Percentiles rank a stretch among this genome's conserved stretches.
phyloP scores from a whole-genome alignment of 2,329 filamentous ascomycete species.

The Colletotrichum godetiae region DNA sequence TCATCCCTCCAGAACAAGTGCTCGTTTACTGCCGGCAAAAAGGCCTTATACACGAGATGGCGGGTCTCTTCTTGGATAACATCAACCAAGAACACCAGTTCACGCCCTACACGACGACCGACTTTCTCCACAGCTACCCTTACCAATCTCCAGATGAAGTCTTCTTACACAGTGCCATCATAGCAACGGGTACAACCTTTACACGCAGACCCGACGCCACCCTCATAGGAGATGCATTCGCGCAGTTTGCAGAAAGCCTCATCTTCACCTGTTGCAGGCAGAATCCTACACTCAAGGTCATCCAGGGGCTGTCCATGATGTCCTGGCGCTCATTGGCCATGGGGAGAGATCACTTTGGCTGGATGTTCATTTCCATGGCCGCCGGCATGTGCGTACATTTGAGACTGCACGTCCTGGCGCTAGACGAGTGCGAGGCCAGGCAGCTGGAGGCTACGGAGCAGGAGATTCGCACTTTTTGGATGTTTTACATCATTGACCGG shows the following conservation, averaged over 20 bases:
- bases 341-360: conserved; percentile 35
- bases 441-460: conserved; percentile 31
- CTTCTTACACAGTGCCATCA: conserved; percentile 34
- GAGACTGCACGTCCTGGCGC: conserved; percentile 32
- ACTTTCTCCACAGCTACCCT: conserved; percentile 31
- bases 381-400: conserved; percentile 36
- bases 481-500: conserved; percentile 37
- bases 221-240: conserved; percentile 26
- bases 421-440: conserved; percentile 34
- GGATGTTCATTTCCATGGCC: conserved; percentile 38
- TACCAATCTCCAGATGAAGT: conserved; percentile 25
- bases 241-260: conserved; percentile 32
- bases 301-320: conserved; percentile 36
- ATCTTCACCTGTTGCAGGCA: conserved; percentile 34
- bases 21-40: conserved; percentile 30
- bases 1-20: conserved; percentile 15
- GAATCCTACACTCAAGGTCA: conserved; percentile 27
- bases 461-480: conserved; percentile 36
- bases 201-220: conserved; percentile 18
- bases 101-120: conserved; percentile 19
- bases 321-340: conserved; percentile 35
- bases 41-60: conserved; percentile 26
- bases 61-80: conserved; percentile 28
- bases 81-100: conserved; percentile 37
- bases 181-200: conserved; percentile 30